Base-by-base conservation (phyloP, 2,329 filamentous ascomycete genomes). In the Fonsecaea multimorphosa region DNA sequence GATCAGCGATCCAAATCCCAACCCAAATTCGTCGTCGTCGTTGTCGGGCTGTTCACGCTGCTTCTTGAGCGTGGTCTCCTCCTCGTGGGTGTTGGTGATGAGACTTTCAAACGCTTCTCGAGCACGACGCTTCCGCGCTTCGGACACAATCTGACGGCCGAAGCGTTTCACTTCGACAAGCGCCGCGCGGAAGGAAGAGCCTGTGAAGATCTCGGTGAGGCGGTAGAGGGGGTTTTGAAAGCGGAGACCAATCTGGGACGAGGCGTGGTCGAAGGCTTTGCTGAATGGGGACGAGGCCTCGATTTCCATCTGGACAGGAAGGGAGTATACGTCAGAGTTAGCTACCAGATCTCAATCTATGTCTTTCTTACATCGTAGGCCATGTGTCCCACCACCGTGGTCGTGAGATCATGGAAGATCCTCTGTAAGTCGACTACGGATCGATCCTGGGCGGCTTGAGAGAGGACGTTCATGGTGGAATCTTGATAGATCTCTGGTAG, bases 221-320 rank as follows among this genome's bases (percentile, higher is more conserved):
- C 78, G 79, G 85, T 86, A 90, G 0, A 89, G 76, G 0, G 87
- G 87, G 67, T 89, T 89, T 73, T 89, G 87, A 65, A 90, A 89
- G 3, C 87, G 82, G 58, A 86, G 81, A 1, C 86, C 85, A 0
- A 85, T 88, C 8, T 77, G 82, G 0, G 84, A 86, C 0, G 87
- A 89, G 2, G 87, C 87, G 68, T 84, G 82, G 68, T 89, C 87
- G 71, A 90, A 89, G 0, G 86, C 84, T 58, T 80, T 68, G 3
- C 85, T 85, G 73, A 90, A 89, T 1, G 83, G 82, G 66, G 89
- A 85, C 34, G 84, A 80, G 55, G 85, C 81, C 71, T 86, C 85
- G 80, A 89, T 88, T 69, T 89, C 86, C 86, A 89, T 89, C 82
- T 84, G 53, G 1, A 22, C 29, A 14, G 6, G 6, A 58, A 58